Conservation (phyloP, 2,329 filamentous ascomycete species). For the Dactylellina drechsleri region DNA sequence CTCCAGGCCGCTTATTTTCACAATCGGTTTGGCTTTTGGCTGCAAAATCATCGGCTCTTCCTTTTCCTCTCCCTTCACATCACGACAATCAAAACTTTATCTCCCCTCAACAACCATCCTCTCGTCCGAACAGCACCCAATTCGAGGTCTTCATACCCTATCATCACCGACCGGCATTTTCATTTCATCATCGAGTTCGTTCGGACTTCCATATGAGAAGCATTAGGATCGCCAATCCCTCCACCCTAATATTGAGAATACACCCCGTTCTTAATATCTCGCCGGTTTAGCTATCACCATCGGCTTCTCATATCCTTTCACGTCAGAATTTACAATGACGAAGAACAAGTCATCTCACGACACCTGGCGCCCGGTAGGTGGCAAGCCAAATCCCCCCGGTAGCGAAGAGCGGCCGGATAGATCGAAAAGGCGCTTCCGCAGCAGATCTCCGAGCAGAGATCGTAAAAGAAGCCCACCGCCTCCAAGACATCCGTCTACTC, state of each 20-base stretch:
- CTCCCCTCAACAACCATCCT: neutral
- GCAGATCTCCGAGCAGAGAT: conserved; percentile 41
- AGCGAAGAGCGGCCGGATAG: conserved; percentile 38
- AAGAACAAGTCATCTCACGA: conserved; percentile 44
- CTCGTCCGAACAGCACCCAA: no score
- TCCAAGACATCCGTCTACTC: conserved; percentile 31
- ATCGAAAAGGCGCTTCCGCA: conserved; percentile 34
- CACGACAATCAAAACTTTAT: neutral
- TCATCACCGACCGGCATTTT: no score
- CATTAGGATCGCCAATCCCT: no score
- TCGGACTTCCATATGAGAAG: no score
- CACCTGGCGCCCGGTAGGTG: conserved; percentile 36
- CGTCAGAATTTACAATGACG: conserved; percentile 21
- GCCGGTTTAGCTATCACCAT: no score
- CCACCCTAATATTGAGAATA: no score
- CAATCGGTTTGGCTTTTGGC: neutral
- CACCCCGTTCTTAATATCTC: no score
- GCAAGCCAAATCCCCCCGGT: conserved; percentile 23
- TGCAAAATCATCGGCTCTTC: neutral
- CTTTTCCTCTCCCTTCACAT: neutral
- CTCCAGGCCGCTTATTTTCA: neutral
- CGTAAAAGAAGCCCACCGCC: conserved; percentile 28
- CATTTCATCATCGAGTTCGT: no score
- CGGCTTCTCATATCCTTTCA: neutral
- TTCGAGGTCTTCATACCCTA: no score